Percentiles rank a stretch among this genome's conserved stretches.
Conservation (phyloP, 163 green algal genomes). For the Chloromonas sp. region DNA sequence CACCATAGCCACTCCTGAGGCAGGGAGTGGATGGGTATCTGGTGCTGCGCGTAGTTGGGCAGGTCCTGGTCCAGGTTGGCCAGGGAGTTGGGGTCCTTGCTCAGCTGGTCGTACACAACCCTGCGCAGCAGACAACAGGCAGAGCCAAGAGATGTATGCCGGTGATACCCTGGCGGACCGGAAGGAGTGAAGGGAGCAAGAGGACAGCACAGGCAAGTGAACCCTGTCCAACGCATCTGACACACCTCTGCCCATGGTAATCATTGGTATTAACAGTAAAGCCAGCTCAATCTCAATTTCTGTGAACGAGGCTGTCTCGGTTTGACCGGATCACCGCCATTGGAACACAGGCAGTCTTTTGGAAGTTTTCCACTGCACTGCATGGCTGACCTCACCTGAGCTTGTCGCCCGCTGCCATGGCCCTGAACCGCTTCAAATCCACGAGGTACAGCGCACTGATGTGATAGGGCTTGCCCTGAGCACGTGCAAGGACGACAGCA, state of each 20-base stretch:
- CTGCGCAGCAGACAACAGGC: slow-evolving; percentile 38
- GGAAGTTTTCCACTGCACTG: too few species aligned
- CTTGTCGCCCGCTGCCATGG: slow-evolving; percentile 38
- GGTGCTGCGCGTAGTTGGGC: slow-evolving; percentile 96
- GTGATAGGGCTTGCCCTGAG: slow-evolving; percentile 88
- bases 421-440: slow-evolving; percentile 84
- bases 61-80: slow-evolving; percentile 96
- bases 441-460: slow-evolving; percentile 97
- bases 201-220: too few species aligned
- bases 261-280: too few species aligned
- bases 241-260: too few species aligned
- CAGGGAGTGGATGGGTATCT: slow-evolving; percentile 87
- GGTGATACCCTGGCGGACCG: too few species aligned
- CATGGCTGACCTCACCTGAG: slow-evolving; percentile 31
- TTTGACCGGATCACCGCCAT: too few species aligned
- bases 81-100: slow-evolving; percentile 91
- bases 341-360: too few species aligned
- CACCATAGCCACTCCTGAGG: slow-evolving; percentile 96
- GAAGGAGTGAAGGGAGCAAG: too few species aligned
- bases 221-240: too few species aligned
- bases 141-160: too few species aligned
- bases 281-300: too few species aligned
- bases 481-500: background rate
- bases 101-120: slow-evolving; percentile 91
- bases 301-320: too few species aligned